Base-by-base conservation (phyloP, 2,329 filamentous ascomycete genomes). In the Dactylellina leptospora region DNA sequence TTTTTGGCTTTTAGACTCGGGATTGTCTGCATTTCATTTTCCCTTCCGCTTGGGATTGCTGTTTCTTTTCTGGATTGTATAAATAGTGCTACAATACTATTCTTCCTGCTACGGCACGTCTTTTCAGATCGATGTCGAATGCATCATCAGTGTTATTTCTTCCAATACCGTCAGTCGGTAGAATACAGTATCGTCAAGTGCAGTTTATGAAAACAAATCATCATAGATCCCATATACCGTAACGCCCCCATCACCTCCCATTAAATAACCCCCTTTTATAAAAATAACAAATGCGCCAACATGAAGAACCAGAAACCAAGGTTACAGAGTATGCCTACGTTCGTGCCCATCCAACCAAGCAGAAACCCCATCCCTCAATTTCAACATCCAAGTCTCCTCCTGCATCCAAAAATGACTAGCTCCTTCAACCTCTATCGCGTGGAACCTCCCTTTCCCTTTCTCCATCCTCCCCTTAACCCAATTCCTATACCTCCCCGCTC, bases 401-500 rank as follows among this genome's bases (percentile, higher is more conserved):
- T 64, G 54, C 44, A 81, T 77, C 87, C 87, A 90, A 74, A 89
- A 89, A 76, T 86, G 85, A 0, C 83, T 83, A 3, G 83, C 84
- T 6, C 81, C 81, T 4, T 79, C 75, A 22, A 86, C 78, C 68
- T 84, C 81, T 13, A 79, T 76, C 75, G 80, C 80, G 23, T 75
- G 74, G 69, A 85, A 83, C 8, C 71, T 55, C 22, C 45, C 59
- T 11, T 69, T 70, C 2, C 64, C 75, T 6, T 75, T 38, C 3
- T 76, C 77, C 3, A 59, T 78, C 16, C 80, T 78, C 45, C 93
- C 80, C 69, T 82, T 83, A 40, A 25, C 48, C 93, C 93, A 96
- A 0, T 82, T 80, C 9, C 85, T 83, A 75, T 93, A 82, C 78
- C 86, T 90, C 66, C 83, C 84, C 2, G 82, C 82, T 0, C 87